Percentiles rank a stretch among this genome's conserved stretches.
Conservation (phyloP, 192 early-diverging fungal genomes). For the Thoreauomyces humboldtii region DNA sequence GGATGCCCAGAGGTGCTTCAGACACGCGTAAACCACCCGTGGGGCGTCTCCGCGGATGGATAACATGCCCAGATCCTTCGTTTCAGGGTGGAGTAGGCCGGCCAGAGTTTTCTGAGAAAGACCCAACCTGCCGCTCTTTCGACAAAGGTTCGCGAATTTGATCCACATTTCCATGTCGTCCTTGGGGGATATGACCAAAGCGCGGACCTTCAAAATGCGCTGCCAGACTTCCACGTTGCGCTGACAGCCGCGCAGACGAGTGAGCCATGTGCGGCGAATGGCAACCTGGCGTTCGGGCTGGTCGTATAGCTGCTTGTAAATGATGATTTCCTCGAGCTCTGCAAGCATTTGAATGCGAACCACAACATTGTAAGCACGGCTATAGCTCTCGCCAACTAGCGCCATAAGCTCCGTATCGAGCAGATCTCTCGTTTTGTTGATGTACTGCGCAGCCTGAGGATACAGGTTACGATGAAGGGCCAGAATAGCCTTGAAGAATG, state of each 20-base stretch:
- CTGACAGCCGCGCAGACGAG: constrained; percentile 82
- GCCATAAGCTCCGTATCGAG: constrained; percentile 85
- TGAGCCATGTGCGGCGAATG: constrained; percentile 88
- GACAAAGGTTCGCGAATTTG: constrained; percentile 91
- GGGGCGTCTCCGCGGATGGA: constrained; percentile 54
- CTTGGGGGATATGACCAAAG: constrained; percentile 83
- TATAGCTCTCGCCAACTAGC: constrained; percentile 89
- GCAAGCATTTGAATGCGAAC: constrained; percentile 97
- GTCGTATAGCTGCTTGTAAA: constrained; percentile 80
- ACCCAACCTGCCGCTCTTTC: constrained; percentile 80
- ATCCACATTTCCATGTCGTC: constrained; percentile 96
- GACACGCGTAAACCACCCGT: constrained; percentile 82
- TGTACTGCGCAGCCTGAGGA: constrained; percentile 67
- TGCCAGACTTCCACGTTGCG: constrained; percentile 96
- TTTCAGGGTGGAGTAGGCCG: constrained; percentile 63
- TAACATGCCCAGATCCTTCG: constrained; percentile 46
- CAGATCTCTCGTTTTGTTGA: constrained; percentile 76
- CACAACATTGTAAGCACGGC: constrained; percentile 82
- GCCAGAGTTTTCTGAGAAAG: constrained; percentile 78
- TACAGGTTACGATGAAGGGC: constrained; percentile 78
- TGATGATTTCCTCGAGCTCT: constrained; percentile 94
- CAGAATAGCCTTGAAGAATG: constrained; percentile 85
- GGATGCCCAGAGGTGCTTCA: constrained; percentile 87
- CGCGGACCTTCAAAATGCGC: constrained; percentile 78
- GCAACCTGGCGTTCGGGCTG: constrained; percentile 69